phyloP scores from a whole-genome alignment of 2,329 filamentous ascomycete genomes.

The Aspergillus sp. region DNA sequence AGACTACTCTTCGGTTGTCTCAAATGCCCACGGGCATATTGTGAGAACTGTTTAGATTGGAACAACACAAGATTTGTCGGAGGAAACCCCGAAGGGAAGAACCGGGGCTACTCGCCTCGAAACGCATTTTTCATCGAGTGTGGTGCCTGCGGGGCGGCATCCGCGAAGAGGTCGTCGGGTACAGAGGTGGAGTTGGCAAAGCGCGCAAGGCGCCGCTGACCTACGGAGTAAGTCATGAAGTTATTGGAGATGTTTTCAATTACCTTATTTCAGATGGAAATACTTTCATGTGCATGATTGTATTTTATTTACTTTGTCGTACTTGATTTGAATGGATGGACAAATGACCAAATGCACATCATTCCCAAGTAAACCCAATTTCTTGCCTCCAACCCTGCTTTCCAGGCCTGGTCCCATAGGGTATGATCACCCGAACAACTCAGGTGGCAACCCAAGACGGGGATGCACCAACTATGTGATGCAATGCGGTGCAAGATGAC shows the following conservation, averaged over 20 bases:
- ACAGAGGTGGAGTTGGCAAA: not conserved
- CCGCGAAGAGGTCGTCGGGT: not conserved
- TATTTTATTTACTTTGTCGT: not conserved
- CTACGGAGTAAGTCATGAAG: too few species aligned
- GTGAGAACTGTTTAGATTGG: constrained; percentile 56
- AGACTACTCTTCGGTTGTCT: constrained; percentile 52
- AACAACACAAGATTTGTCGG: constrained; percentile 51
- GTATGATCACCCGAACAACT: not conserved
- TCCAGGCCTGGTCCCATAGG: too few species aligned
- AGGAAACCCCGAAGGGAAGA: constrained; percentile 50
- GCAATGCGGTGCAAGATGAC: not conserved
- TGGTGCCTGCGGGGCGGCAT: not conserved
- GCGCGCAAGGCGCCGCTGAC: not conserved
- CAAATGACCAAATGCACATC: not conserved
- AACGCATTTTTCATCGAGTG: constrained; percentile 52
- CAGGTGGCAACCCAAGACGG: not conserved
- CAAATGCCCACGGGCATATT: constrained; percentile 57
- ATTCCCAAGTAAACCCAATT: not conserved
- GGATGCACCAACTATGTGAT: not conserved
- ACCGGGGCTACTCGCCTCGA: constrained; percentile 45
- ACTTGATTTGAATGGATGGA: not conserved
- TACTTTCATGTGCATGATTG: not conserved
- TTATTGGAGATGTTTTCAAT: not conserved
- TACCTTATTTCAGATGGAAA: not conserved
- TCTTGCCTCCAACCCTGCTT: not conserved